Evolutionary conservation across 768 basidiomycete species (phyloP).

Genomic region (Suillus fuscotomentosus): DNA sequence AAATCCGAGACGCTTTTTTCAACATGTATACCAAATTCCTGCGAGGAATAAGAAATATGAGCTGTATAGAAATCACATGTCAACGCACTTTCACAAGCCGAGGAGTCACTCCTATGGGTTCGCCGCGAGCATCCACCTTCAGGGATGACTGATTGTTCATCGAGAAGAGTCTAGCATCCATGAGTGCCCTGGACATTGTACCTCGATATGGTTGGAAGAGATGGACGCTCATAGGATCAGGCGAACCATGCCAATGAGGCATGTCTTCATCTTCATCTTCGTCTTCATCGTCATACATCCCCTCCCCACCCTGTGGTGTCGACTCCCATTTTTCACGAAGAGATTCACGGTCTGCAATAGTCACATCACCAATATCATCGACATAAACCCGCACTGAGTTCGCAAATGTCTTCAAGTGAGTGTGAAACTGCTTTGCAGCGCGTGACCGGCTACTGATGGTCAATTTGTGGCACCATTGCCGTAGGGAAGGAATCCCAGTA

Average conservation of each 20-base stretch:
- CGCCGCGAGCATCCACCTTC: conserved; percentile 43
- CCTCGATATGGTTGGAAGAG: background rate
- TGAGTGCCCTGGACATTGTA: background rate
- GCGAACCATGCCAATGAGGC: conserved; percentile 11
- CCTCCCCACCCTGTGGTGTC: conserved; percentile 22
- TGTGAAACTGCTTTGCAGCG: conserved; percentile 40
- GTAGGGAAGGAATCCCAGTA: conserved; percentile 56
- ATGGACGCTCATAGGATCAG: background rate
- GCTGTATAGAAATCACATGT: background rate
- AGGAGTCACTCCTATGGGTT: conserved; percentile 45
- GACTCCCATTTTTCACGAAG: conserved; percentile 57
- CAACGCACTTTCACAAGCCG: conserved; percentile 39
- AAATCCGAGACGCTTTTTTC: conserved; percentile 46
- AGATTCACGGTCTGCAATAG: conserved; percentile 45
- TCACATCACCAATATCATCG: conserved; percentile 51
- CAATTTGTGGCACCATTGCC: conserved; percentile 55
- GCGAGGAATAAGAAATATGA: background rate
- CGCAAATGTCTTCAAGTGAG: conserved; percentile 48
- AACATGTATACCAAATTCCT: conserved; percentile 49
- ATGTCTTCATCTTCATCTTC: conserved; percentile 13
- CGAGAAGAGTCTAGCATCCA: conserved; percentile 4
- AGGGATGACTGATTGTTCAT: conserved; percentile 26
- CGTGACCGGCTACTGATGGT: conserved; percentile 53
- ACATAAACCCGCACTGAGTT: conserved; percentile 48
- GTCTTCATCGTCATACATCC: conserved; percentile 20